These are phyloP conservation scores for Xylaria palmicola DNA, from an alignment of 495 filamentous ascomycete species.

Conservation along the genomic window DNA sequence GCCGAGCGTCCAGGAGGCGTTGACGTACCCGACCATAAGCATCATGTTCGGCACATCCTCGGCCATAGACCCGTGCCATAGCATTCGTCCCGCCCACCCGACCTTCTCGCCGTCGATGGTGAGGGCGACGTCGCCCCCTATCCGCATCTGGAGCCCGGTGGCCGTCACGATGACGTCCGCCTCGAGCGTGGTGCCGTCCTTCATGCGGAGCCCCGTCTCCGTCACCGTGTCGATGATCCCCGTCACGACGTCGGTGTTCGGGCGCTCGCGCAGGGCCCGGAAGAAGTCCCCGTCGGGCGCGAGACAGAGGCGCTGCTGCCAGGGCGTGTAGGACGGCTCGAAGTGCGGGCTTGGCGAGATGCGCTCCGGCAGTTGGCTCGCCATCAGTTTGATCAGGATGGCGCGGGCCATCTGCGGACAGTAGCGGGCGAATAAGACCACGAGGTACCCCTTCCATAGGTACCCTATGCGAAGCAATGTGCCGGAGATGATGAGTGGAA, in stretches of 20 bases:
- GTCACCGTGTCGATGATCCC: constrained; percentile 66
- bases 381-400: constrained; percentile 43
- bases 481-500: constrained; percentile 27
- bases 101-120: constrained; percentile 56
- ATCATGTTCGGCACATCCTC: constrained; percentile 58
- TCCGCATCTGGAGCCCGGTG: constrained; percentile 62
- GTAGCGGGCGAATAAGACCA: constrained; percentile 47
- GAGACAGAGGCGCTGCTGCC: constrained; percentile 72
- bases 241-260: constrained; percentile 63
- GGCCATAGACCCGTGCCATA: constrained; percentile 63
- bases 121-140: constrained; percentile 52
- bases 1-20: constrained; percentile 60
- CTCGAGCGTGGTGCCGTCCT: constrained; percentile 55
- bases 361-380: constrained; percentile 51
- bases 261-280: constrained; percentile 49
- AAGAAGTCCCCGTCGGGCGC: constrained; percentile 75
- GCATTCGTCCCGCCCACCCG: constrained; percentile 43
- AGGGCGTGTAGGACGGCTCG: constrained; percentile 67
- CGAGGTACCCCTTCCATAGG: neutral
- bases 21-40: constrained; percentile 58
- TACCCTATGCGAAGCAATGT: constrained; percentile 20
- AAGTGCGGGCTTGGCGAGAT: constrained; percentile 66
- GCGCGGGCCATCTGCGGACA: constrained; percentile 54
- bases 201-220: constrained; percentile 54
- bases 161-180: constrained; percentile 76